Evolutionary conservation across 2,329 filamentous ascomycete species (phyloP).

Genomic region (Drechslerella dactyloides): DNA sequence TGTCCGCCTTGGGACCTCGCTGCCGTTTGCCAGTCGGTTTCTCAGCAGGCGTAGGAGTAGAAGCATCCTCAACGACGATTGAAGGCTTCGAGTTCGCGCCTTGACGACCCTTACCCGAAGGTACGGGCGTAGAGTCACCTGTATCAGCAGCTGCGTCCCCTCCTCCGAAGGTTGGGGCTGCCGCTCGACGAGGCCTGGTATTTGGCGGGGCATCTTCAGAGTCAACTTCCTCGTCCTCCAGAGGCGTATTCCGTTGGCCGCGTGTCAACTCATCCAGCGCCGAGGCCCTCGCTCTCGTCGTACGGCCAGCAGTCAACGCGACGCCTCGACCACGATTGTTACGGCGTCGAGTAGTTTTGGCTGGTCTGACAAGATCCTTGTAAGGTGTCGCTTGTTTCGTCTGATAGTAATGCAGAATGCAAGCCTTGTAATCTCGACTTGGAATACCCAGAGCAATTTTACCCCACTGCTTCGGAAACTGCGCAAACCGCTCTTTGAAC

Average conservation of each 20-base stretch:
- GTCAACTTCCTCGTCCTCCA: slow-evolving; percentile 58
- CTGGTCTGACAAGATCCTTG: slow-evolving; percentile 71
- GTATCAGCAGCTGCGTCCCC: slow-evolving; percentile 51
- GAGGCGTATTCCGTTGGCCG: slow-evolving; percentile 59
- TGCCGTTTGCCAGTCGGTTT: slow-evolving; percentile 41
- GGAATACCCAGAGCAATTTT: slow-evolving; percentile 71
- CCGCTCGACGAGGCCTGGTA: slow-evolving; percentile 63
- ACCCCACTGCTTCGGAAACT: slow-evolving; percentile 82
- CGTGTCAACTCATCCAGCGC: slow-evolving; percentile 69
- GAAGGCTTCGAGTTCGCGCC: slow-evolving; percentile 23
- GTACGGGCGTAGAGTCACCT: slow-evolving; percentile 37
- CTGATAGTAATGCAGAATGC: slow-evolving; percentile 85
- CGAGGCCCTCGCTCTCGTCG: slow-evolving; percentile 65
- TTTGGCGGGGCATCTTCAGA: slow-evolving; percentile 57
- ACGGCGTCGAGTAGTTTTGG: slow-evolving; percentile 32
- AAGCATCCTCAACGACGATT: slow-evolving; percentile 40
- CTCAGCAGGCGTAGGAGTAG: slow-evolving; percentile 37
- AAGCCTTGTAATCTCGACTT: slow-evolving; percentile 75
- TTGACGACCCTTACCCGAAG: slow-evolving; percentile 25
- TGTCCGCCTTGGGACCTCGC: slow-evolving; percentile 48
- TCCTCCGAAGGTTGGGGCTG: slow-evolving; percentile 55
- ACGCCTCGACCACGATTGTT: slow-evolving; percentile 54
- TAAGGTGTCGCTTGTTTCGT: slow-evolving; percentile 77
- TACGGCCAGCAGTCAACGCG: slow-evolving; percentile 60
- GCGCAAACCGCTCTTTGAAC: slow-evolving; percentile 77